Base-by-base conservation (phyloP, 192 early-diverging fungal species). In the Globomyces pollinis-pini region DNA sequence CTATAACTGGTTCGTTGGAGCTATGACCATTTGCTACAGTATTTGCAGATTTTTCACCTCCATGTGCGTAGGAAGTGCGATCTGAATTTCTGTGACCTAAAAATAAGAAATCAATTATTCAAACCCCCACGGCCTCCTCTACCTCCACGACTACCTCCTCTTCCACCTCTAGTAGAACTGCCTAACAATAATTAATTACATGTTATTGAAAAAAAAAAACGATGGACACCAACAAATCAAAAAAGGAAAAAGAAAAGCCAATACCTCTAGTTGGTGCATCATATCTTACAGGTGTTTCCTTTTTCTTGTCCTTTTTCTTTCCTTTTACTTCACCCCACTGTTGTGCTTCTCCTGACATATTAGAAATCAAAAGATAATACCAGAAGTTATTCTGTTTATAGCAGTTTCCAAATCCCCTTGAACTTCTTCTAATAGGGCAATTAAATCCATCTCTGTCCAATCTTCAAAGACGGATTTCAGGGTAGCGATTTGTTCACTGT, bases 281-380 rank as follows among this genome's bases (percentile, higher is more conserved):
- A n/a, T 20, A 15, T 15, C n/a, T n/a, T n/a, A n/a, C n/a, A n/a
- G n/a, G n/a, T n/a, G n/a, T n/a, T 38, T 44, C 41, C 51, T 63
- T 66, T 38, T 68, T 69, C 71, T 76, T 70, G 8, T 80, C 77
- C 61, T 86, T 85, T 50, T 88, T 83, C 39, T 71, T 75, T 68
- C 81, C 84, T 72, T 88, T 88, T 63, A 92, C 90, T 70, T 93
- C 85, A 28, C 86, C 87, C 88, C 91, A 95, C 63, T 90, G 86
- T 49, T 72, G 72, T 16, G 82, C 84, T 63, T 80, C 81, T 50
- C 91, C 91, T 90, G 74, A 60, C 42, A 45, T 34, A 16, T n/a
- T n/a, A n/a, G n/a, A n/a, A 64, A 26, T 29, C 38, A 67, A 68
- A 33, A 23, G 13, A 12, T 35, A 15, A 24, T 16, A 57, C 87